A percentile compares a stretch with the other conserved stretches of the same genome.
Evolutionary conservation across 164 flowering plant genomes (phyloP).

Genomic region (Cinnamomum micranthum): DNA sequence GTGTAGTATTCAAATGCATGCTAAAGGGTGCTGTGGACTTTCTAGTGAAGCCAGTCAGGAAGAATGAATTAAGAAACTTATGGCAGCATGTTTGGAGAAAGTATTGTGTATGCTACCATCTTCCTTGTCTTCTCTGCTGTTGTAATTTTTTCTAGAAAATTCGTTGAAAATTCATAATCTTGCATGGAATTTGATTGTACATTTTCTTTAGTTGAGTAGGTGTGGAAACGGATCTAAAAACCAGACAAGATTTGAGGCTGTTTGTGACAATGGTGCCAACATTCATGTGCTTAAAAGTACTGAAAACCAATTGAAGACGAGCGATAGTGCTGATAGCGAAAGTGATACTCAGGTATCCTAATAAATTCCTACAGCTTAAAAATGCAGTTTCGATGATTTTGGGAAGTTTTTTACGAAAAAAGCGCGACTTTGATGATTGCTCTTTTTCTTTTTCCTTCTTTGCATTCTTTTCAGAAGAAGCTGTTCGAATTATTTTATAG

Average conservation of each 20-base stretch:
- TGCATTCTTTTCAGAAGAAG: too few species aligned
- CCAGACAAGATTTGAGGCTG: constrained; percentile 18
- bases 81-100: constrained; percentile 69
- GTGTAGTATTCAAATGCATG: constrained; percentile 53
- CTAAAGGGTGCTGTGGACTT: constrained; percentile 53
- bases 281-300: constrained; percentile 25
- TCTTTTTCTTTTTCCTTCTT: too few species aligned
- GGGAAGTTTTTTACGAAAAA: too few species aligned
- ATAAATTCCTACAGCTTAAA: background rate
- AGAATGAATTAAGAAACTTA: constrained; percentile 44
- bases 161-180: background rate
- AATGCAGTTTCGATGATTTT: too few species aligned
- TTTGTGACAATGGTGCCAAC: constrained; percentile 29
- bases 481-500: background rate
- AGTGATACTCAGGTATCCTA: constrained; percentile 33
- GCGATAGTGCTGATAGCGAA: constrained; percentile 28
- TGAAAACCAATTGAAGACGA: constrained; percentile 16
- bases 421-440: too few species aligned
- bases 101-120: constrained; percentile 27
- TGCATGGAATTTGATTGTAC: background rate
- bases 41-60: constrained; percentile 52
- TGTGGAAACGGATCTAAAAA: constrained; percentile 20
- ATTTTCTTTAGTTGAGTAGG: constrained; percentile 17
- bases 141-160: background rate
- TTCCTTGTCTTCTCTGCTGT: background rate